Conservation (phyloP, 352 stramenopile species). For the Phytopythium helicoides region DNA sequence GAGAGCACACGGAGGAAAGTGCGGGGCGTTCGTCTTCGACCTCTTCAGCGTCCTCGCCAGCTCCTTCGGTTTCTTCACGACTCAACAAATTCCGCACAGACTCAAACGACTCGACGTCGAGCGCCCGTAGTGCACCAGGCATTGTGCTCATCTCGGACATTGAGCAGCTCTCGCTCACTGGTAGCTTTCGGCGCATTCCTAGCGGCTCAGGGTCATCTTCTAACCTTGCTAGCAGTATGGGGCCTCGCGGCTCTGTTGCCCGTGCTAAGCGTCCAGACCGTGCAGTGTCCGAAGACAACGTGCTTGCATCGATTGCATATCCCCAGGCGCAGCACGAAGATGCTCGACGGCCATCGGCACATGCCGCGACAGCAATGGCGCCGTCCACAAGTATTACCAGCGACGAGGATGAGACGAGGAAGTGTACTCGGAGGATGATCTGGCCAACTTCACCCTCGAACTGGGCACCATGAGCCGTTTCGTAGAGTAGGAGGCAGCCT, state of each 20-base stretch:
- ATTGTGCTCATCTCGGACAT: constrained; percentile 66
- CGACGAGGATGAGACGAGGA: constrained; percentile 43
- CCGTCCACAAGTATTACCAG: constrained; percentile 21
- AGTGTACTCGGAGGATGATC: constrained; percentile 53
- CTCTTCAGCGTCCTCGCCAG: background rate
- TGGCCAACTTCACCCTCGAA: constrained; percentile 77
- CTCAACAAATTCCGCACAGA: constrained; percentile 36
- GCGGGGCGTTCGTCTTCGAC: background rate
- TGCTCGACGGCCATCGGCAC: no score
- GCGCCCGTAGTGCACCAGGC: constrained; percentile 34
- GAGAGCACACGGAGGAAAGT: background rate
- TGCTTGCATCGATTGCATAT: constrained; percentile 13
- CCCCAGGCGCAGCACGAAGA: no score
- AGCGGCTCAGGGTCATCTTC: constrained; percentile 9
- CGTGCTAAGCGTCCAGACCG: constrained; percentile 38
- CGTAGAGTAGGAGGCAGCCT: background rate
- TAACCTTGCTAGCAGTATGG: constrained; percentile 9
- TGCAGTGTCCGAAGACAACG: constrained; percentile 54
- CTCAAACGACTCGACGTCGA: constrained; percentile 38
- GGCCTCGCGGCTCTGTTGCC: constrained; percentile 15
- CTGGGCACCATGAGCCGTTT: constrained; percentile 17
- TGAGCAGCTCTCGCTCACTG: constrained; percentile 58
- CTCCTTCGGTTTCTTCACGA: constrained; percentile 14
- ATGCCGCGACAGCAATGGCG: background rate
- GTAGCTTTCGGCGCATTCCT: constrained; percentile 39